Evolutionary conservation across 129 eudicot genomes (phyloP), one percentile per base, ranked within the genome.

Genomic region (Flaveria linearis): DNA sequence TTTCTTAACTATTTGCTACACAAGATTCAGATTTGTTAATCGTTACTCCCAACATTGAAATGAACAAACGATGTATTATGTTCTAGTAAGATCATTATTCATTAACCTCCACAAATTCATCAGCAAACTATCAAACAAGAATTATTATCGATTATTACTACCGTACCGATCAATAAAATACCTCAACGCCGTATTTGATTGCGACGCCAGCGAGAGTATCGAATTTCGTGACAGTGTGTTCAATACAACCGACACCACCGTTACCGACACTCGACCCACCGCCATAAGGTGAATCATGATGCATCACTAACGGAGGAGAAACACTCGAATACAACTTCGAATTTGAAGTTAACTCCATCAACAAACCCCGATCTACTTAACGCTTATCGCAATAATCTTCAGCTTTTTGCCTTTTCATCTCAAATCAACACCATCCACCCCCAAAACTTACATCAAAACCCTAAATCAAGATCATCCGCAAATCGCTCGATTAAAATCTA

Each of bases 121-220:
- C 33, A 18, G n/a, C 36, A 76, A 78, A 58, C 65, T 20, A 22
- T 58, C 33, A 58, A 23, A 58, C 28, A 22, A 58, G 4, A 20
- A 20, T 2, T 7, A 53, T n/a, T 4, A 51, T 3, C 57, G 12
- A 58, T 9, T 9, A 58, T 30, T 30, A 30, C 36, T 30, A 30
- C 36, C 4, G 36, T 30, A 30, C 4, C 36, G 36, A 30, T 9
- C 2, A 33, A 49, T 0, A 42, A 6, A 9, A 15, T 82, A 93
- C 98, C 97, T 94, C 97, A 11, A 94, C 98, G 16, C 98, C 98
- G 71, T 94, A 94, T 72, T 88, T 88, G 56, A 94, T 94, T 2
- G 98, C 98, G 30, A 94, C 91, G 15, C 98, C 98, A 43, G 98
- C 96, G 2, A 94, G 90, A 14, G 98, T 94, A 84, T 94, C 98